Evolutionary conservation across 306 rosid genomes (phyloP), one percentile per base, ranked within the genome.

Genomic region (Aeschynomene evenia): DNA sequence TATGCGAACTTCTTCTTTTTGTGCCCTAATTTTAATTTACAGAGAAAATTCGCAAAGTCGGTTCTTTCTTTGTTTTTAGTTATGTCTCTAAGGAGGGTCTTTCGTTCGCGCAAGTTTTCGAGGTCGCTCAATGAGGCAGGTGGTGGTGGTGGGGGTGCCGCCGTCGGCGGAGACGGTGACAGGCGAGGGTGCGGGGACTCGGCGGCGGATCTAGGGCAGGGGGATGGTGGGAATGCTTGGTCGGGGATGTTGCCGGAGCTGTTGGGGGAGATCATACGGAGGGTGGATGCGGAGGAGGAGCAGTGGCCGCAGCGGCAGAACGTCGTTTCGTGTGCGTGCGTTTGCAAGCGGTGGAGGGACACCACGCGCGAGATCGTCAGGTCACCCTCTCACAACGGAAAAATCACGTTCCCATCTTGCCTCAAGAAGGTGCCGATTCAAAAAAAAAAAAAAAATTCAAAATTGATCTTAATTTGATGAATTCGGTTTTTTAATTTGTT

Each of bases 301-400:
- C 82, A 70, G 34, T 95, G 99, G 99, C 99, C 99, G 0, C 48
- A 71, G 64, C 96, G 96, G 42, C 88, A 71, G 33, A 85, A 83
- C 91, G 95, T 95, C 31, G 99, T 95, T 36, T 80, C 95, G 0
- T 91, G 91, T 49, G 97, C 96, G 2, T 89, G 99, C 48, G 96
- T 95, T 11, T 95, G 99, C 56, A 95, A 95, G 81, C 84, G 95
- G 21, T 95, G 99, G 99, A 87, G 97, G 49, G 91, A 95, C 34
- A 62, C 83, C 20, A 81, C 97, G 4, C 87, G 85, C 45, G 87
- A 95, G 86, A 80, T 91, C 83, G 92, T 81, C 0, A 65, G 69
- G 7, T 68, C 82, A 3, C 87, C 95, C 15, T 74, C 81, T 0
- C 80, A 67, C 16, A 67, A 53, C 31, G 92, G 96, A 7, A 89